A percentile compares a stretch with the other conserved stretches of the same genome.
These are phyloP conservation scores for Paramecium bursaria DNA, from an alignment of 73 alveolate species.

Conservation along the genomic window DNA sequence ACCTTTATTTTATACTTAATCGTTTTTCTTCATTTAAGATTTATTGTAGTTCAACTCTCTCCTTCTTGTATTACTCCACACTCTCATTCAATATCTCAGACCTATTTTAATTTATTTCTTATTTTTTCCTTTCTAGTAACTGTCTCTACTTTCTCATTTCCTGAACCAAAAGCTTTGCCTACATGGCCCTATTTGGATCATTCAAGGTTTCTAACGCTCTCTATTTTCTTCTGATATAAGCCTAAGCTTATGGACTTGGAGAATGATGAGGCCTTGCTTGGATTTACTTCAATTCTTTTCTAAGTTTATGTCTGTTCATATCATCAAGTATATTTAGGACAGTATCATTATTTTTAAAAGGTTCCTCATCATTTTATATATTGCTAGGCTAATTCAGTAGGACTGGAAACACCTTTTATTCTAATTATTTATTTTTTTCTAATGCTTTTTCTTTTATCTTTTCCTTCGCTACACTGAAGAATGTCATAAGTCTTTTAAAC, in stretches of 20 bases:
- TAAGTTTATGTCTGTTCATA: too few relatives aligned
- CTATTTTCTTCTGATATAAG: conserved; percentile 15
- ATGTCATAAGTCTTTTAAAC: too few relatives aligned
- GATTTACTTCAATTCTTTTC: too few relatives aligned
- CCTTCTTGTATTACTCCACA: conserved; percentile 20
- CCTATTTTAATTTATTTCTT: neutral
- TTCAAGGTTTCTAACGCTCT: conserved; percentile 20
- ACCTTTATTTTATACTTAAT: conserved; percentile 3
- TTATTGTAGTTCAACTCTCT: neutral
- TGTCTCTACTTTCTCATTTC: conserved; percentile 26
- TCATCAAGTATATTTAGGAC: too few relatives aligned
- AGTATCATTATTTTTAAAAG: too few relatives aligned
- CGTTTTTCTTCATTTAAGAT: neutral
- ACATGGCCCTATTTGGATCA: neutral
- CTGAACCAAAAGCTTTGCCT: conserved; percentile 13
- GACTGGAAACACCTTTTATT: too few relatives aligned
- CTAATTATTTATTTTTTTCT: too few relatives aligned
- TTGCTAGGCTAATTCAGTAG: too few relatives aligned
- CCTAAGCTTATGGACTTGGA: conserved; percentile 3
- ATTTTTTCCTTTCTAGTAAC: conserved; percentile 2
- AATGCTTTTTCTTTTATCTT: too few relatives aligned
- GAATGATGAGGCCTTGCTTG: too few relatives aligned
- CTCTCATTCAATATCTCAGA: conserved; percentile 44
- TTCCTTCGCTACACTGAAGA: too few relatives aligned
- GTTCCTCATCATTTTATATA: too few relatives aligned